Evolutionary conservation across 768 basidiomycete genomes (phyloP).

Genomic region (Galerina marginata): DNA sequence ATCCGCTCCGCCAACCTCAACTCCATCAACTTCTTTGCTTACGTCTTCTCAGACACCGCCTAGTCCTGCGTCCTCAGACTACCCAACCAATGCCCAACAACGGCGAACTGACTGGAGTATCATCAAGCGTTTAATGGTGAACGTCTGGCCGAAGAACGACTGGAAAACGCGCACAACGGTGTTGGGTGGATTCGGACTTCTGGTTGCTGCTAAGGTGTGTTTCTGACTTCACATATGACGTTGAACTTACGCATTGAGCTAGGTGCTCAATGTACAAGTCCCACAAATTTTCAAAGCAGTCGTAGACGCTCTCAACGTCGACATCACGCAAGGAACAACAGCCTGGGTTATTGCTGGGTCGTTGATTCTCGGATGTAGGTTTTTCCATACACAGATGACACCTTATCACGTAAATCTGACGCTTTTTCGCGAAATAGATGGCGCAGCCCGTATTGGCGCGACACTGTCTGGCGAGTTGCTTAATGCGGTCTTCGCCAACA

Average conservation of each 20-base stretch:
- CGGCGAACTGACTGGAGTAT: constrained; percentile 87
- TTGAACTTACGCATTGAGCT: background rate
- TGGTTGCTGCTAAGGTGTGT: constrained; percentile 85
- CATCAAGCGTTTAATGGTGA: constrained; percentile 77
- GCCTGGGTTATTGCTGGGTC: constrained; percentile 94
- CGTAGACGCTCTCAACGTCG: constrained; percentile 88
- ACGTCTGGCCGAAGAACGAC: constrained; percentile 92
- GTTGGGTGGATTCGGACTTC: constrained; percentile 76
- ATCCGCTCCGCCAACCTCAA: constrained; percentile 1
- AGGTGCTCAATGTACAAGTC: constrained; percentile 98
- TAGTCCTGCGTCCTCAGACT: background rate
- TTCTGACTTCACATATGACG: constrained; percentile 1
- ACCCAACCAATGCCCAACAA: constrained; percentile 51
- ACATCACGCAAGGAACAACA: constrained; percentile 72
- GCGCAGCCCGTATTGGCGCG: constrained; percentile 86
- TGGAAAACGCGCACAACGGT: constrained; percentile 85
- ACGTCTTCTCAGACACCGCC: background rate
- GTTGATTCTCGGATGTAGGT: constrained; percentile 87
- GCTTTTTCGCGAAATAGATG: constrained; percentile 59
- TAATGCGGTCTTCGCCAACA: constrained; percentile 95
- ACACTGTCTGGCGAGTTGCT: constrained; percentile 90
- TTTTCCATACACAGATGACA: background rate
- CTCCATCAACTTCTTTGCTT: background rate
- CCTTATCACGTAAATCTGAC: background rate
- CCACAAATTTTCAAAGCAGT: constrained; percentile 93